phyloP scores from a whole-genome alignment of 495 filamentous ascomycete species.

The Tricharina praecox region DNA sequence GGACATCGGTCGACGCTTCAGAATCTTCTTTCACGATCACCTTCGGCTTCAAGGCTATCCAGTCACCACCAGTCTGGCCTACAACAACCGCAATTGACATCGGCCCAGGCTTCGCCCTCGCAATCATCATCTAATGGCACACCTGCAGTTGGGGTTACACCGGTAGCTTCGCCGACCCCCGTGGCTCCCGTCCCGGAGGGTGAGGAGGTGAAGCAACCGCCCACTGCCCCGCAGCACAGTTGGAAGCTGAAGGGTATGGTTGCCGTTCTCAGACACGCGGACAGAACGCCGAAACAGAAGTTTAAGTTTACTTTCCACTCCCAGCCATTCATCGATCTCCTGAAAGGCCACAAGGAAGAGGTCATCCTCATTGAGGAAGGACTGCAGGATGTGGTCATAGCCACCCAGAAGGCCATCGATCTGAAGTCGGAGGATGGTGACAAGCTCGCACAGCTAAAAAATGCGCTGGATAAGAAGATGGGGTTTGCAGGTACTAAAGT shows the following conservation, averaged over 20 bases:
- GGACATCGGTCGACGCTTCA: slow-evolving; percentile 32
- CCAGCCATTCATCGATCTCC: slow-evolving; percentile 80
- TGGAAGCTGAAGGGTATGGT: slow-evolving; percentile 99
- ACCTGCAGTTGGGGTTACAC: slow-evolving; percentile 11
- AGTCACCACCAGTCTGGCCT: slow-evolving; percentile 29
- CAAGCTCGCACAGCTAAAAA: slow-evolving; percentile 68
- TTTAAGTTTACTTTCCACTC: slow-evolving; percentile 99
- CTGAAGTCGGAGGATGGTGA: slow-evolving; percentile 66
- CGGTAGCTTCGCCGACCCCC: slow-evolving; percentile 18
- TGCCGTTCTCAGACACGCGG: slow-evolving; percentile 84
- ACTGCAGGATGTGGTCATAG: slow-evolving; percentile 70
- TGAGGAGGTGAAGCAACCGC: slow-evolving; percentile 37
- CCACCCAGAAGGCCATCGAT: slow-evolving; percentile 60
- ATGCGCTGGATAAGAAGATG: slow-evolving; percentile 78
- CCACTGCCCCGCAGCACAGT: slow-evolving; percentile 79
- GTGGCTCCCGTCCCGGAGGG: slow-evolving; percentile 26
- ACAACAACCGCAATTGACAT: slow-evolving; percentile 22
- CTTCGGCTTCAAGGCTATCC: slow-evolving; percentile 31
- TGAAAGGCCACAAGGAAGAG: slow-evolving; percentile 90
- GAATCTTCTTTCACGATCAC: slow-evolving; percentile 34
- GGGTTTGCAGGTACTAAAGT: slow-evolving; percentile 92
- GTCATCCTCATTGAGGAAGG: slow-evolving; percentile 86
- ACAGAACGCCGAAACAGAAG: slow-evolving; percentile 95
- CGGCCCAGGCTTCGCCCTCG: slow-evolving; percentile 20
- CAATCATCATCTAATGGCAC: slow-evolving; percentile 26